Base-by-base conservation (phyloP, 352 stramenopile genomes). In the Phytophthora sp. region DNA sequence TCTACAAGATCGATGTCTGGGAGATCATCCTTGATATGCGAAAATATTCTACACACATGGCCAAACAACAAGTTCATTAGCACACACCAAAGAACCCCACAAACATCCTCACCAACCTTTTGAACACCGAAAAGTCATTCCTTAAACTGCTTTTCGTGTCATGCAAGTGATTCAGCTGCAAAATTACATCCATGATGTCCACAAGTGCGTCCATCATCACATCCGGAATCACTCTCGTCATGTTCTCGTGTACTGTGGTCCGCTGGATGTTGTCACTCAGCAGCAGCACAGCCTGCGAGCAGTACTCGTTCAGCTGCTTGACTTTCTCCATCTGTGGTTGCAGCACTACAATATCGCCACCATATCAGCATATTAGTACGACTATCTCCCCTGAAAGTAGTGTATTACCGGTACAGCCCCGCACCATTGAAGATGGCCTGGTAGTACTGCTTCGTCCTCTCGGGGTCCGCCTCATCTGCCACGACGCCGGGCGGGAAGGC, bases 121-220 rank as follows among this genome's bases (percentile, higher is more conserved):
- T 93, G 57, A 85, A 91, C 3, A 91, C 73, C 0, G 81, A 83
- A 30, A 91, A 93, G 57, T 93, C 85, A 57, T 91, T 91, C 11
- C 77, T 78, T 3, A 91, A 56, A 69, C 83, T 85, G 47, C 71
- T 83, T 35, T 91, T 93, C 7, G 64, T 76, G 42, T 93, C 84
- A 24, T 89, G 76, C 13, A 93, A 70, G 24, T 88, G 73, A 18
- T 86, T 90, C 33, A 92, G 68, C 54, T 90, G 74, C 33, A 91
- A 7, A 38, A 90, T 55, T 1, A 88, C 68, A 57, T 94, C 86
- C 54, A 89, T 73, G 23, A 89, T 54, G 21, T 86, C 61, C 2
- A 94, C 26, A n/a, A 92, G 66, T 4, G 76, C 66, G 47, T 89
- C 80, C 38, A 90, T 69, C 7, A 92, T 65, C 18, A 85, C 57